Evolutionary conservation across 2,329 filamentous ascomycete genomes (phyloP).

Genomic region (Anthostomella pinea): DNA sequence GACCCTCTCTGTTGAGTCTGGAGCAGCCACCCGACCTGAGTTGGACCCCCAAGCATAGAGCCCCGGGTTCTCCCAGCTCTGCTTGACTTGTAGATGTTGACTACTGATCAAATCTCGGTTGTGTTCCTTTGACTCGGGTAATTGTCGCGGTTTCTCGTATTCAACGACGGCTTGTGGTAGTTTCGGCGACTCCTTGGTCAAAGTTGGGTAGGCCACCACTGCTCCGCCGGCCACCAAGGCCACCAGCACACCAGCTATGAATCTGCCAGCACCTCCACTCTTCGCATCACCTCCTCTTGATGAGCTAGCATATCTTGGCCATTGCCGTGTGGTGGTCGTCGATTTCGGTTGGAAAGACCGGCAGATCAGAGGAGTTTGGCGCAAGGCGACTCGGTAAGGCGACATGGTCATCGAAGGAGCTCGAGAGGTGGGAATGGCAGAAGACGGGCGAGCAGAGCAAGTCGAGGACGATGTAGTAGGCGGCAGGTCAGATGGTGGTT

Average conservation of each 20-base stretch:
- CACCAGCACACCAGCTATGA: conserved; percentile 24
- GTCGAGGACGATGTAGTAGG: neutral
- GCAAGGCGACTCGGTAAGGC: conserved; percentile 17
- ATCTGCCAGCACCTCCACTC: conserved; percentile 15
- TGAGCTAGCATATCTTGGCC: conserved; percentile 21
- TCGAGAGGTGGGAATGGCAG: conserved; percentile 7
- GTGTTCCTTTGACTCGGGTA: conserved; percentile 63
- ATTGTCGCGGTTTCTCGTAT: conserved; percentile 64
- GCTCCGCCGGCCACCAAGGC: conserved; percentile 24
- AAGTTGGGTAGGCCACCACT: conserved; percentile 21
- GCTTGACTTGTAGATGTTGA: conserved; percentile 83
- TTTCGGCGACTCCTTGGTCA: conserved; percentile 20
- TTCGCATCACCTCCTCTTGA: conserved; percentile 3
- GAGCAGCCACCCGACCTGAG: conserved; percentile 77
- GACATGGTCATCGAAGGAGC: conserved; percentile 16
- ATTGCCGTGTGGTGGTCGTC: conserved; percentile 12
- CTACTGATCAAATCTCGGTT: conserved; percentile 75
- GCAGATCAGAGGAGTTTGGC: conserved; percentile 17
- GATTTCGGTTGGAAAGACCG: conserved; percentile 10
- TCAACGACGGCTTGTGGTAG: conserved; percentile 50
- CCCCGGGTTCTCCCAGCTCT: conserved; percentile 77
- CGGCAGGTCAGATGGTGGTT: neutral
- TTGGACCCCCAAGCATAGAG: conserved; percentile 96
- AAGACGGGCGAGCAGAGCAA: conserved; percentile 6
- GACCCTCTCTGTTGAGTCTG: conserved; percentile 70